A percentile compares a stretch with the other conserved stretches of the same genome.
Evolutionary conservation across 2,329 filamentous ascomycete genomes (phyloP).

Genomic region (Intubia oerlemansii): DNA sequence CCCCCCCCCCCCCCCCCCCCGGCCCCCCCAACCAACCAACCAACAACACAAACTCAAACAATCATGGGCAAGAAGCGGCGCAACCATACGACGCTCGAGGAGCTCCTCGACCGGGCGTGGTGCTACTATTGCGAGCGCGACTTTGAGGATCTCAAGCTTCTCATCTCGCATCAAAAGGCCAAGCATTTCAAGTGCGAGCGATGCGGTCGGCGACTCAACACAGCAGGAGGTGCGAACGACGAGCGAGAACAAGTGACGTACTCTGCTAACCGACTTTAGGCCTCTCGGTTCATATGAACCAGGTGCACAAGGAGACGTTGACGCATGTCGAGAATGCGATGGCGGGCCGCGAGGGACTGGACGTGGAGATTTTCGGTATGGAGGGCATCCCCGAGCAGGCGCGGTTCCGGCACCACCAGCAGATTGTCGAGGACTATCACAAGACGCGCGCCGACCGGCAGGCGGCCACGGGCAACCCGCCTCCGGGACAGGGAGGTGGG

Average conservation of each 20-base stretch:
- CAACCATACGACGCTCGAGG: constrained; percentile 66
- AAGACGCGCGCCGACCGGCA: constrained; percentile 67
- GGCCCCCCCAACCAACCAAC: too few relatives aligned
- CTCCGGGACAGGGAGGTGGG: constrained; percentile 33
- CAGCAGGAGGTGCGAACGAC: constrained; percentile 82
- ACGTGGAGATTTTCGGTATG: constrained; percentile 96
- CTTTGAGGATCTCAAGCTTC: constrained; percentile 90
- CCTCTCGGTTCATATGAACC: constrained; percentile 90
- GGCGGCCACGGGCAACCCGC: constrained; percentile 64
- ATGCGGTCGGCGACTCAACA: constrained; percentile 76
- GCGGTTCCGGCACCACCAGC: constrained; percentile 62
- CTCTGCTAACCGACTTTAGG: constrained; percentile 26
- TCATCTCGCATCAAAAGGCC: constrained; percentile 95
- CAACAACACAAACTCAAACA: too few relatives aligned
- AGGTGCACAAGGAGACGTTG: constrained; percentile 91
- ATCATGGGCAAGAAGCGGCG: constrained; percentile 93
- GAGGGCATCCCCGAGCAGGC: constrained; percentile 84
- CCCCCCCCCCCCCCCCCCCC: too few relatives aligned
- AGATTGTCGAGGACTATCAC: constrained; percentile 70
- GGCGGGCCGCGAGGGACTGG: constrained; percentile 62
- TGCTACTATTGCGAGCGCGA: constrained; percentile 99
- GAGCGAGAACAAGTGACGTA: too few relatives aligned
- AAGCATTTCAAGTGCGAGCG: constrained; percentile 97
- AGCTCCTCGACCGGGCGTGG: constrained; percentile 74
- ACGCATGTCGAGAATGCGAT: constrained; percentile 80